Evolutionary conservation across 116 monocot genomes (phyloP).

Genomic region (Trichopus zeylanicus): DNA sequence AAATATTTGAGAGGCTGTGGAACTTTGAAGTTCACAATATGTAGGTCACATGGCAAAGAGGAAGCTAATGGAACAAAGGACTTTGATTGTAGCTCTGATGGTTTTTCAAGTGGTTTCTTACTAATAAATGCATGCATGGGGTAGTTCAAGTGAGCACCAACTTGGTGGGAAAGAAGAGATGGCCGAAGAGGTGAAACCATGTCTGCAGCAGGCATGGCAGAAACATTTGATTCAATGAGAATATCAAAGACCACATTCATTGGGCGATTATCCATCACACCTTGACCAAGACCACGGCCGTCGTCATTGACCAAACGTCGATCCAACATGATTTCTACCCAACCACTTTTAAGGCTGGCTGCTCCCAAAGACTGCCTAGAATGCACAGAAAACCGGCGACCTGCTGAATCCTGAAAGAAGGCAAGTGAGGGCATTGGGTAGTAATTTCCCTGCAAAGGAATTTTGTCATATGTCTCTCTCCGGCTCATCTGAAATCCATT

Average conservation of each 20-base stretch:
- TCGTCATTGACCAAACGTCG: constrained; percentile 73
- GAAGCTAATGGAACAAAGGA: constrained; percentile 66
- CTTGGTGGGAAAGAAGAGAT: constrained; percentile 77
- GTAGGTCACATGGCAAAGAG: constrained; percentile 84
- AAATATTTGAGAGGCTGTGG: constrained; percentile 54
- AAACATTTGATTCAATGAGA: constrained; percentile 62
- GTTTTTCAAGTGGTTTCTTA: constrained; percentile 30
- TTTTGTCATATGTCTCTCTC: constrained; percentile 90
- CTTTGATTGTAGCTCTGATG: constrained; percentile 12
- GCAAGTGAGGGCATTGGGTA: constrained; percentile 95
- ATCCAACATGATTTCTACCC: constrained; percentile 97
- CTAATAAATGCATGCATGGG: constrained; percentile 74
- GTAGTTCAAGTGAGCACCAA: constrained; percentile 82
- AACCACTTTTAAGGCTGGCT: constrained; percentile 83
- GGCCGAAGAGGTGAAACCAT: constrained; percentile 34
- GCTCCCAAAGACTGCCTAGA: constrained; percentile 81
- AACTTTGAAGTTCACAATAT: constrained; percentile 79
- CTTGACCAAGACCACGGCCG: constrained; percentile 91
- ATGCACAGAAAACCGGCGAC: constrained; percentile 81
- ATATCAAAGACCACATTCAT: constrained; percentile 82
- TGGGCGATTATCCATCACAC: constrained; percentile 90
- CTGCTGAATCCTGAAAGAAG: constrained; percentile 69
- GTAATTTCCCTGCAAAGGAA: constrained; percentile 92
- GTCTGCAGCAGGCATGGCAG: constrained; percentile 28
- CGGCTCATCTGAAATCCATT: constrained; percentile 98